Evolutionary conservation across 331 rosid species (phyloP), one percentile per base, ranked within the genome.

Genomic region (Rhamnella rubrinervis): DNA sequence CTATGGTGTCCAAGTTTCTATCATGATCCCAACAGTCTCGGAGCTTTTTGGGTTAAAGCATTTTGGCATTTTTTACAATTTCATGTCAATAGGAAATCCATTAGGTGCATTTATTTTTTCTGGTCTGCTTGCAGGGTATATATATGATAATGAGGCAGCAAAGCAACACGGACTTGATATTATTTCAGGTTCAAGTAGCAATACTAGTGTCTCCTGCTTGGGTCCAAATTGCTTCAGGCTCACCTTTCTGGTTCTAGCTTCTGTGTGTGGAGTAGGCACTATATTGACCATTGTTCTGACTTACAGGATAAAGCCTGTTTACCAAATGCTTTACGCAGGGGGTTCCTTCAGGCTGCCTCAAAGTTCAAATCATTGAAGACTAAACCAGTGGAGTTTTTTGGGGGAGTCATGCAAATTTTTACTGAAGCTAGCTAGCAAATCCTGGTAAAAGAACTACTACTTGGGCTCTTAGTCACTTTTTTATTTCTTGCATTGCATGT

Each of bases 51-150:
- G 96, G 11, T 61, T 92, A 77, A 80, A 65, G 79, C 75, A 87
- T 80, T 92, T 87, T 0, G 95, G 97, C 8, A 19, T 89, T 61
- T 59, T 92, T 21, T 79, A 55, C 86, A 92, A 85, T 64, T 81
- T 89, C 76, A 84, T 84, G 85, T 49, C 84, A 1, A 49, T 89
- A 63, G 92, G 88, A 65, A 89, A 89, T 40, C 96, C 96, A 49
- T 83, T 92, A 1, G 97, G 90, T 0, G 96, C 97, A 11, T 77
- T 81, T 31, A 89, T 89, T 52, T 92, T 92, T 81, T 89, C 95
- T 6, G 88, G 85, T 31, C 85, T 92, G 61, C 81, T 89, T 23
- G 95, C 96, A 19, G 97, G 96, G 61, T 74, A 78, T 16, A 17
- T 92, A 40, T 89, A 89, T 2, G 97, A 89, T 38, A 82, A 59